phyloP scores from a whole-genome alignment of 116 monocot genomes.

The Thalassia testudinum region DNA sequence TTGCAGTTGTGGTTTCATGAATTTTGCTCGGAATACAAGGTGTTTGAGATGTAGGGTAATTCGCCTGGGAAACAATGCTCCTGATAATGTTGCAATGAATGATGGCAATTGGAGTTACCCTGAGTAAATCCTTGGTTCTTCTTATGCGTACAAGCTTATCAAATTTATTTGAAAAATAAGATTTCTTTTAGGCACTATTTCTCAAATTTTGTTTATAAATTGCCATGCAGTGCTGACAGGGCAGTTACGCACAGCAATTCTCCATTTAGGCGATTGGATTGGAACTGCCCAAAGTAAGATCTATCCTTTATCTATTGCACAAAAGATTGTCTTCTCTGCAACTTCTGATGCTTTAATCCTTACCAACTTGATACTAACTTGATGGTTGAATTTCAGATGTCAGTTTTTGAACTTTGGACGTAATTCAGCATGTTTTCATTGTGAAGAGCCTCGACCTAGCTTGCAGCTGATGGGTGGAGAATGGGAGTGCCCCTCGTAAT shows the following conservation, averaged over 20 bases:
- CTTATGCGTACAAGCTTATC: neutral
- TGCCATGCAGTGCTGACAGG: conserved; percentile 1
- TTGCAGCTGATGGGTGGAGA: conserved; percentile 61
- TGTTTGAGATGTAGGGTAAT: conserved; percentile 60
- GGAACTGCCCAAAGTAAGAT: neutral
- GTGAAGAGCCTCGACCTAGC: conserved; percentile 30
- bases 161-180: neutral
- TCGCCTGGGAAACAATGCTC: conserved; percentile 26
- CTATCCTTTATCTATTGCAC: neutral
- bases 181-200: neutral
- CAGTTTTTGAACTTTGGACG: conserved; percentile 86
- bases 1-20: conserved; percentile 75
- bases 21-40: conserved; percentile 63
- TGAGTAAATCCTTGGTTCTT: conserved; percentile 22
- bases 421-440: conserved; percentile 51
- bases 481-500: conserved; percentile 90
- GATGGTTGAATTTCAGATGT: conserved; percentile 30
- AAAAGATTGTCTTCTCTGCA: no score
- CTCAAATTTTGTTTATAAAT: no score
- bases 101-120: conserved; percentile 78
- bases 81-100: conserved; percentile 39
- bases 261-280: neutral
- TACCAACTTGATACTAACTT: neutral
- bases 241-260: conserved; percentile 1
- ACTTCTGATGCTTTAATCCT: no score